Conservation (phyloP, 2,329 filamentous ascomycete species). For the Lecanicillium sp. region DNA sequence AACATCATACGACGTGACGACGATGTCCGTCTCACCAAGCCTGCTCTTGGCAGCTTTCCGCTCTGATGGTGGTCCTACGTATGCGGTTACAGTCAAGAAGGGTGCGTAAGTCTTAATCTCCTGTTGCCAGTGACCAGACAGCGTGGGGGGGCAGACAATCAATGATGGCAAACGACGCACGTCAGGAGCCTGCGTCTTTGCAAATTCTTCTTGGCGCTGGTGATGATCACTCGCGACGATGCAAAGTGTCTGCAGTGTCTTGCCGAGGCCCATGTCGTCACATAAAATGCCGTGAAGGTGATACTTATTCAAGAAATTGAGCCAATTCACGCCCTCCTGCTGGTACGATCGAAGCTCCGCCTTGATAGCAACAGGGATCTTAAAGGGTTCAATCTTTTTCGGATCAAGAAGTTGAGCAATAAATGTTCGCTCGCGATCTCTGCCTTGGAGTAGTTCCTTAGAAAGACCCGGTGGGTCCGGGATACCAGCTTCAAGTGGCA, state of each 20-base stretch:
- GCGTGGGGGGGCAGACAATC: constrained; percentile 90
- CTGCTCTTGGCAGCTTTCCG: constrained; percentile 61
- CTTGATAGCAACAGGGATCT: constrained; percentile 94
- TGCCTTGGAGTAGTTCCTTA: constrained; percentile 75
- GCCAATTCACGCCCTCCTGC: constrained; percentile 97
- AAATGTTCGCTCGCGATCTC: constrained; percentile 91
- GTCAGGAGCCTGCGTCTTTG: constrained; percentile 71
- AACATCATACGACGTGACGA: constrained; percentile 97
- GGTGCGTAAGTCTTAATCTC: constrained; percentile 94
- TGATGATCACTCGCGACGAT: constrained; percentile 98
- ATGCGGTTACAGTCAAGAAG: constrained; percentile 82
- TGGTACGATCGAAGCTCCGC: constrained; percentile 94
- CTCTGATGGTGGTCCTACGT: constrained; percentile 81
- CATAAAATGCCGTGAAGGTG: constrained; percentile 97
- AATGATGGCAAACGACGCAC: constrained; percentile 75
- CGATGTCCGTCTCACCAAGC: constrained; percentile 75
- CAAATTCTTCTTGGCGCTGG: constrained; percentile 81
- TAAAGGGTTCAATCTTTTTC: constrained; percentile 91
- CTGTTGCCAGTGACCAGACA: constrained; percentile 98
- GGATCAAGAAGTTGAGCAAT: constrained; percentile 93
- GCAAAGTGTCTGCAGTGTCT: constrained; percentile 93
- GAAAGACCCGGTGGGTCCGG: constrained; percentile 92
- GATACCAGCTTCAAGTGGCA: constrained; percentile 93
- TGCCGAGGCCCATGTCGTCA: constrained; percentile 98
- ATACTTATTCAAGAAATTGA: constrained; percentile 95